Evolutionary conservation across 2,329 filamentous ascomycete species (phyloP), one percentile per base, ranked within the genome.

Genomic region (Mollisia scopiformis): DNA sequence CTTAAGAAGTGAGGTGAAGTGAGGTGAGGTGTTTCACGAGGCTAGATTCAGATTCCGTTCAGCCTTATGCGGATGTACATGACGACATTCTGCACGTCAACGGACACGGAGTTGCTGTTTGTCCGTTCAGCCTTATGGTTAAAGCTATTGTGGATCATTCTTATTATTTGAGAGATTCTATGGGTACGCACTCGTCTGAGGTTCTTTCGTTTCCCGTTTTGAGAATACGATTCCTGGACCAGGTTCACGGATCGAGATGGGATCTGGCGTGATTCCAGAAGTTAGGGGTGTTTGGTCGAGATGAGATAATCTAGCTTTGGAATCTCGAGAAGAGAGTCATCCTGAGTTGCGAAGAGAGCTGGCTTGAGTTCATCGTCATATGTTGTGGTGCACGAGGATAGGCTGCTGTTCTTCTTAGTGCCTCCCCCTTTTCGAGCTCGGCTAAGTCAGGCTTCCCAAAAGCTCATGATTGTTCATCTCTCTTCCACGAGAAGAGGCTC

Each of bases 11-110:
- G 23, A 49, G 23, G 46, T n/a, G n/a, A n/a, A 16, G 8, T 14
- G 46, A 28, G 46, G 46, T 16, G 39, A 25, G 16, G 11, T 6
- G 55, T 58, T 51, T 58, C 47, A 52, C 35, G 27, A 57, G 28
- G 33, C 28, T 43, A n/a, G 28, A 23, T 55, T n/a, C n/a, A n/a
- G n/a, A n/a, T n/a, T n/a, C 10, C 33, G 25, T 37, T 41, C 51
- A 62, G 61, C 61, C 61, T 57, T 51, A 41, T 25, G 46, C n/a
- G 23, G 7, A 16, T 16, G 37, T 43, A 21, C 39, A 59, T 59
- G 61, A 59, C 61, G 61, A 59, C 61, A 62, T 62, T 50, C n/a
- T 55, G 43, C 55, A 58, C 30, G 31, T 28, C 55, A 25, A 31
- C 58, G 58, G 49, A 49, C 21, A 23, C 54, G 47, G 54, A 33